Evolutionary conservation across 1,284 basidiomycete species (phyloP).

Genomic region (Irpex sp.): DNA sequence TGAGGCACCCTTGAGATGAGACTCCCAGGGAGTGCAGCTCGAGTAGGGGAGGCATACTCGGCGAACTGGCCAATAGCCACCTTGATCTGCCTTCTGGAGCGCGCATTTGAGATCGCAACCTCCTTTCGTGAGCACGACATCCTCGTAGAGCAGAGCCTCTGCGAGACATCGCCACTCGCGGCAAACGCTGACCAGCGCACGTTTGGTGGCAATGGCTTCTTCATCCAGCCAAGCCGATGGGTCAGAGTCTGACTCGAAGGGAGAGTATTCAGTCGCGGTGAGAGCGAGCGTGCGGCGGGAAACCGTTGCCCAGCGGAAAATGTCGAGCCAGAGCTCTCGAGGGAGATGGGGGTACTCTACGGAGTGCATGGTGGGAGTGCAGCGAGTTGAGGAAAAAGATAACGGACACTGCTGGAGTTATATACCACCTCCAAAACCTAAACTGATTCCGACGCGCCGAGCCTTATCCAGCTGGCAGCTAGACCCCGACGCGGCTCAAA

Average conservation of each 20-base stretch:
- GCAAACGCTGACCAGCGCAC: conserved; percentile 50
- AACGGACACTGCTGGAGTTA: neutral
- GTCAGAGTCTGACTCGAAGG: conserved; percentile 21
- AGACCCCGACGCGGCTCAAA: neutral
- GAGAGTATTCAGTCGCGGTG: conserved; percentile 20
- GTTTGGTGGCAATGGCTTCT: conserved; percentile 30
- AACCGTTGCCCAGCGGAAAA: conserved; percentile 27
- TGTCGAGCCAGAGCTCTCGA: conserved; percentile 28
- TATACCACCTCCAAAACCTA: neutral
- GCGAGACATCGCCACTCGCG: conserved; percentile 48
- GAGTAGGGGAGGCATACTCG: conserved; percentile 57
- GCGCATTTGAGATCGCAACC: conserved; percentile 26
- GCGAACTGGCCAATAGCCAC: conserved; percentile 42
- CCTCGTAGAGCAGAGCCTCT: conserved; percentile 46
- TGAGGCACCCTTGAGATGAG: conserved; percentile 27
- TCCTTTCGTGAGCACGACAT: conserved; percentile 40
- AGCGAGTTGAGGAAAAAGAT: neutral
- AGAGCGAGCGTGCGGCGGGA: conserved; percentile 19
- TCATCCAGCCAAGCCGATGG: conserved; percentile 7
- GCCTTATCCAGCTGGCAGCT: neutral
- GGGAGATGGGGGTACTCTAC: conserved; percentile 18
- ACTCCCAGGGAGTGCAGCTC: conserved; percentile 34
- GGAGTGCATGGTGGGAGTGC: neutral
- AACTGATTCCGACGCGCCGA: neutral
- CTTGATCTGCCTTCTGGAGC: conserved; percentile 21